These are phyloP conservation scores for Elsinoe ampelina DNA, from an alignment of 2,329 filamentous ascomycete genomes.

Conservation along the genomic window DNA sequence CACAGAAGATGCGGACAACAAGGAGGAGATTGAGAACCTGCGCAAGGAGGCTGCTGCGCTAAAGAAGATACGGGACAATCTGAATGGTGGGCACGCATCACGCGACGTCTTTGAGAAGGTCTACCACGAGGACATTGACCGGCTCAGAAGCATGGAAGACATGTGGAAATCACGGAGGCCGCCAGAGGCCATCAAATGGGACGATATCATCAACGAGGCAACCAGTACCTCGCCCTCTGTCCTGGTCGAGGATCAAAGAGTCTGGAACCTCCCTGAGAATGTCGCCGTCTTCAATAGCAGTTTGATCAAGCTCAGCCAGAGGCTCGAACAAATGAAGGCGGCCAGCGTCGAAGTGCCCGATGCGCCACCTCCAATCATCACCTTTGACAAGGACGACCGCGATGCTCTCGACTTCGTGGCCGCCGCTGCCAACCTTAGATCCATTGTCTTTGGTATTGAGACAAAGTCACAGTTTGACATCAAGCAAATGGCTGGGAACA, in stretches of 20 bases:
- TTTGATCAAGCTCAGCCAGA: slow-evolving; percentile 63
- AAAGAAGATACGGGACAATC: slow-evolving; percentile 69
- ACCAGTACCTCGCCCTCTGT: slow-evolving; percentile 22
- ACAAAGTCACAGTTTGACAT: slow-evolving; percentile 87
- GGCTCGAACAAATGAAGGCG: slow-evolving; percentile 56
- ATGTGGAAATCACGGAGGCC: slow-evolving; percentile 85
- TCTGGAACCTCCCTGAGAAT: slow-evolving; percentile 79
- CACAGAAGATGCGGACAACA: slow-evolving; percentile 71
- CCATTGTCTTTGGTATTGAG: slow-evolving; percentile 81
- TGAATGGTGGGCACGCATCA: slow-evolving; percentile 69
- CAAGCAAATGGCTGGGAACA: slow-evolving; percentile 98
- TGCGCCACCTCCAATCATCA: slow-evolving; percentile 50
- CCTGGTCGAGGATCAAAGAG: slow-evolving; percentile 54
- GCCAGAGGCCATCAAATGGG: slow-evolving; percentile 65
- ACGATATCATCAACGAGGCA: slow-evolving; percentile 42
- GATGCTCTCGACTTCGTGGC: slow-evolving; percentile 94
- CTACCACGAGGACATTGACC: slow-evolving; percentile 73
- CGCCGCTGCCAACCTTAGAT: slow-evolving; percentile 80
- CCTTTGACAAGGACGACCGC: slow-evolving; percentile 93
- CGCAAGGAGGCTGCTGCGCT: slow-evolving; percentile 75
- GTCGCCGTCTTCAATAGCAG: slow-evolving; percentile 80
- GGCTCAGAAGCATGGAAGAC: slow-evolving; percentile 77
- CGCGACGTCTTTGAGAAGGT: slow-evolving; percentile 86
- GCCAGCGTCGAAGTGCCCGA: slow-evolving; percentile 28
- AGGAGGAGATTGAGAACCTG: slow-evolving; percentile 78